These are phyloP conservation scores for Phytophthora idaei DNA, from an alignment of 352 stramenopile species.

Conservation along the genomic window DNA sequence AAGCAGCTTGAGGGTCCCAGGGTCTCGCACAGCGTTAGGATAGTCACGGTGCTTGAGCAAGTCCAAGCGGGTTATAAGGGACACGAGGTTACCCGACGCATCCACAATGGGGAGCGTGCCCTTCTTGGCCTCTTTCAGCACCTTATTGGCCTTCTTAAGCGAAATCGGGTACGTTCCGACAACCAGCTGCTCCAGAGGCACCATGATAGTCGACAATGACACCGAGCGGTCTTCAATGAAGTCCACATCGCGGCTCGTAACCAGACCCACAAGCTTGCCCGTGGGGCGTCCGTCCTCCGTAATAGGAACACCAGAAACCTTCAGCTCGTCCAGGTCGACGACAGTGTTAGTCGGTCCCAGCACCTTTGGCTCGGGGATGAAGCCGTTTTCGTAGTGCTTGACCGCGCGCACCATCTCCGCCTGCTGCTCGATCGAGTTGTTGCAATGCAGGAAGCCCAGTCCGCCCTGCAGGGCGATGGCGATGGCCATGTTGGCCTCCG, in stretches of 20 bases:
- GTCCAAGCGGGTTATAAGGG: constrained; percentile 96
- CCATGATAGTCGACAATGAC: constrained; percentile 75
- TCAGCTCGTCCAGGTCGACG: constrained; percentile 93
- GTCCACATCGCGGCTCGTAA: constrained; percentile 97
- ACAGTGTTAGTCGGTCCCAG: constrained; percentile 93
- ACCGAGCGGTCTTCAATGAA: constrained; percentile 94
- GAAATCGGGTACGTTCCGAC: constrained; percentile 93
- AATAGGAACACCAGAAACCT: constrained; percentile 97
- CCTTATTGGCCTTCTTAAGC: constrained; percentile 96
- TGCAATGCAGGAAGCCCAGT: constrained; percentile 99
- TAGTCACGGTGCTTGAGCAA: constrained; percentile 97
- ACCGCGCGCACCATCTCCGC: constrained; percentile 89
- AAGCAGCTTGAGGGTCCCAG: constrained; percentile 94
- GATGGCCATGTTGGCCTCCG: constrained; percentile 98
- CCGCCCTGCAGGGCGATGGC: constrained; percentile 97
- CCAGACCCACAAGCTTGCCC: constrained; percentile 96
- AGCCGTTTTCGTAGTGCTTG: constrained; percentile 99
- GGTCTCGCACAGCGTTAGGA: constrained; percentile 92
- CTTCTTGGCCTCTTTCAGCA: constrained; percentile 97
- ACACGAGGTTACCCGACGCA: constrained; percentile 93
- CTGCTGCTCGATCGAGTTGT: constrained; percentile 96
- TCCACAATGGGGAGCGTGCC: constrained; percentile 99
- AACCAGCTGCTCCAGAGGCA: constrained; percentile 79
- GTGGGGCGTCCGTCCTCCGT: constrained; percentile 96
- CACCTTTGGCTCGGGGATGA: constrained; percentile 98